Evolutionary conservation across 2,329 filamentous ascomycete species (phyloP).

Genomic region (Clathrospora elynae): DNA sequence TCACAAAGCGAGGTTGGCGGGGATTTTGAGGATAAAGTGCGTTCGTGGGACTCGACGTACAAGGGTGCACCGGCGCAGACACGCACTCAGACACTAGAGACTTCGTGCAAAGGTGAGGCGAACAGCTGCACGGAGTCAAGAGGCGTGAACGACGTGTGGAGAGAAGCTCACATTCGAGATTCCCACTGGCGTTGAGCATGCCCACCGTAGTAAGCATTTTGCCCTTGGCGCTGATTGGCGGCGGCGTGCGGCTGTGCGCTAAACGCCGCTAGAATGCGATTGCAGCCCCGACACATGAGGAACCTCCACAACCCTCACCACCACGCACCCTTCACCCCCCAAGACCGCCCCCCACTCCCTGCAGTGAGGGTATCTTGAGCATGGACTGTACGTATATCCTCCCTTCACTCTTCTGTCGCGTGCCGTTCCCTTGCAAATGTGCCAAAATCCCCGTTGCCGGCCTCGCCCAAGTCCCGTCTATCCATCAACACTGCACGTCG

Average conservation of each 20-base stretch:
- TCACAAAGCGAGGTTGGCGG: conserved; percentile 21
- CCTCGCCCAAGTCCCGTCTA: conserved; percentile 42
- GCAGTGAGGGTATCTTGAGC: conserved; percentile 55
- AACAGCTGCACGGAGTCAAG: conserved; percentile 4
- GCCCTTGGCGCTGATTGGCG: conserved; percentile 26
- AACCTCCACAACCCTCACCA: conserved; percentile 35
- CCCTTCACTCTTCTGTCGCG: conserved; percentile 41
- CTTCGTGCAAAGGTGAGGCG: conserved; percentile 1
- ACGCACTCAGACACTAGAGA: conserved; percentile 6
- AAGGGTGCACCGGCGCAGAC: conserved; percentile 1
- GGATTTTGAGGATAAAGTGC: conserved; percentile 28
- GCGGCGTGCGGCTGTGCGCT: conserved; percentile 14
- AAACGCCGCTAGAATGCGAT: conserved; percentile 7
- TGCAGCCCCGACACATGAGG: conserved; percentile 22
- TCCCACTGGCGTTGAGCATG: conserved; percentile 27
- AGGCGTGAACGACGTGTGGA: conserved; percentile 14
- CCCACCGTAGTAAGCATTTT: conserved; percentile 25
- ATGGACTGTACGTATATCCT: conserved; percentile 64
- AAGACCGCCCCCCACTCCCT: conserved; percentile 31
- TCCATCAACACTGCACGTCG: conserved; percentile 42
- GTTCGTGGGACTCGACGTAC: conserved; percentile 17
- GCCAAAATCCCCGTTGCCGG: conserved; percentile 25
- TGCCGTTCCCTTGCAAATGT: conserved; percentile 19
- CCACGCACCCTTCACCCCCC: conserved; percentile 41
- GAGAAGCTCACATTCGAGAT: conserved; percentile 7